These are phyloP conservation scores for Byssoonygena ceratinophila DNA, from an alignment of 2,329 filamentous ascomycete genomes.

Conservation along the genomic window DNA sequence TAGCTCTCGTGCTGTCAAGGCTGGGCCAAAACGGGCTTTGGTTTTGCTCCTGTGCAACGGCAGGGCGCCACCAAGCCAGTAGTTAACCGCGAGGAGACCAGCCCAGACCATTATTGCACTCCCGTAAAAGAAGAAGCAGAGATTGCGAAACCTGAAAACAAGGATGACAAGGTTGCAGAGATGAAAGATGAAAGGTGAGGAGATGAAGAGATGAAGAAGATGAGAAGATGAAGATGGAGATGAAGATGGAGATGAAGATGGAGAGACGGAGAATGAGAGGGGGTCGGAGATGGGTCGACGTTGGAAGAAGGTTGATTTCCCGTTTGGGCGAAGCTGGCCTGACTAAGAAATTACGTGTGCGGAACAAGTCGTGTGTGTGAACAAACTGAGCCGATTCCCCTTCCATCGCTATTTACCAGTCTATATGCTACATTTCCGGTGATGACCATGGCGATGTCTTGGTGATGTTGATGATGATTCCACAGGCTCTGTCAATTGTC, in stretches of 20 bases:
- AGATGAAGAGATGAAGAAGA: not conserved
- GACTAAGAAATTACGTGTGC: not conserved
- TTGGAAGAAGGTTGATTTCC: conserved; percentile 1
- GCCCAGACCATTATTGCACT: too few relatives aligned
- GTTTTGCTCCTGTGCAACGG: not conserved
- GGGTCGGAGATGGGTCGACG: not conserved
- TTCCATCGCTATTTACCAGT: not conserved
- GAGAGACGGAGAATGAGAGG: not conserved
- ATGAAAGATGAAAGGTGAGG: not conserved
- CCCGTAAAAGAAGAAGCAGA: too few relatives aligned
- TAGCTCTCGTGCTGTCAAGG: too few relatives aligned
- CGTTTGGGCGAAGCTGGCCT: not conserved
- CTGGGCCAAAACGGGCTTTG: not conserved
- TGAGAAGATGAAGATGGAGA: not conserved
- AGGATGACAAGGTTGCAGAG: not conserved
- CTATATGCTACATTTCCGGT: too few relatives aligned
- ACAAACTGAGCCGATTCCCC: not conserved
- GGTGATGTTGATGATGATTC: too few relatives aligned
- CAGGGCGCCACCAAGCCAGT: not conserved
- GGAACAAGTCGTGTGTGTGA: not conserved
- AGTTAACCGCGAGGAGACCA: not conserved
- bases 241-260: not conserved
- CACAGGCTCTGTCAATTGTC: too few relatives aligned
- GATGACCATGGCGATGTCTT: too few relatives aligned
- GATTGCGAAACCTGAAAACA: not conserved